Base-by-base conservation (phyloP, 2,329 filamentous ascomycete genomes). In the Graphium sp. region DNA sequence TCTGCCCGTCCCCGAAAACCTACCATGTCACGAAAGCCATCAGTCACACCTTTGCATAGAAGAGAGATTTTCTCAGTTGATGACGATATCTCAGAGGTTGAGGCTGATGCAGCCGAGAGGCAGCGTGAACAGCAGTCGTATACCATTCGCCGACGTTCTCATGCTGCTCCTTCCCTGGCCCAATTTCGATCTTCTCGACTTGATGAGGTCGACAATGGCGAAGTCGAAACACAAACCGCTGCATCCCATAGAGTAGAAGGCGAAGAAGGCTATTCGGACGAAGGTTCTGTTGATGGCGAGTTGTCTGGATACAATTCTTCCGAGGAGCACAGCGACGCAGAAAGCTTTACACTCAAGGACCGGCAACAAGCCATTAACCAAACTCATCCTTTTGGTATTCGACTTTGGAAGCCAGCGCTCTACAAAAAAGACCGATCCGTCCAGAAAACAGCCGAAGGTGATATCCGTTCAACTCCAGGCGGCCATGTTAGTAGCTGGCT, bases 401-500 rank as follows among this genome's bases (percentile, higher is more conserved):
- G 91, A 48, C 82, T 98, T 37, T 98, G 89, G 89, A 98, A 98
- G 52, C 89, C 89, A 24, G 91, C 89, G 2, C 53, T 98, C 37
- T 98, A 98, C 66, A 98, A 98, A 56, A 98, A 98, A 53, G 76
- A 79, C 42, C 75, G 89, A 32, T 98, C 89, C 1, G 91, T 98
- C 21, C 84, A 95, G 49, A 89, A 91, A 52, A 92, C 76, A 26
- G 89, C 89, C 5, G 87, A 95, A 54, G 85, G 80, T 10, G 89
- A 98, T 49, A 95, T 98, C 34, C 89, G 98, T 56, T 95, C 87
- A 4, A 74, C 82, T 2, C 89, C 89, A 0, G 89, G 89, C 14
- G 80, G 82, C 12, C 74, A 74, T 40, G 87, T 95, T 36, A 87
- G 74, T 52, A 70, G 56, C 34, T 85, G 85, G 72, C 60, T 98